Base-by-base conservation (phyloP, 2,329 filamentous ascomycete species). In the Talaromyces amestolkiae region DNA sequence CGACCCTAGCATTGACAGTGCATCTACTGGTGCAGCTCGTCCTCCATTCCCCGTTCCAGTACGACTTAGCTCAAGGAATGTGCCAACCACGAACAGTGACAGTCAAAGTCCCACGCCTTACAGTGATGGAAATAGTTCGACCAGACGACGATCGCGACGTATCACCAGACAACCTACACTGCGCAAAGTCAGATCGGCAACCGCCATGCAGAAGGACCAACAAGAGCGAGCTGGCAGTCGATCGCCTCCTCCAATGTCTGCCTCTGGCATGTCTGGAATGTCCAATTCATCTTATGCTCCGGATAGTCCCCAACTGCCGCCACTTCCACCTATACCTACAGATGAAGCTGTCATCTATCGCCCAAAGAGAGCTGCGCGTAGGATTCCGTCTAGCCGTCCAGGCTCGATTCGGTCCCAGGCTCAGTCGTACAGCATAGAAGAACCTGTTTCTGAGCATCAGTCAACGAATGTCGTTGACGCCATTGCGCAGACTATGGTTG, bases 401-500 rank as follows among this genome's bases (percentile, higher is more conserved):
- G 65, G 65, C 5, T 69, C 70, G 1, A 71, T 76, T 53, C 72
- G 71, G 27, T 68, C 70, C 10, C 69, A 73, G 66, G 67, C 69
- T 39, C 77, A 79, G 63, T 72, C 76, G 41, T 74, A 78, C 58
- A 59, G 39, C 2, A 49, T 66, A n/a, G 70, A 76, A 9, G 83
- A 83, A 47, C 89, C 85, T 3, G 81, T 84, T 63, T 84, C 81
- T 49, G 88, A 84, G 70, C 80, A 83, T 11, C 89, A 92, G 70
- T 86, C 89, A 51, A 90, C 90, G 0, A 90, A 88, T 53, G 92
- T 98, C 15, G 94, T 99, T 6, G 95, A 98, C 79, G 93, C 95
- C 3, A 98, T 99, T 77, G 93, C 95, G 1, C 93, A 96, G 74
- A 96, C 94, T 0, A 99, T 99, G 95, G 92, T 99, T 35, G 95